Evolutionary conservation across 139 green algal species (phyloP).

Genomic region (Chlorella sp.): DNA sequence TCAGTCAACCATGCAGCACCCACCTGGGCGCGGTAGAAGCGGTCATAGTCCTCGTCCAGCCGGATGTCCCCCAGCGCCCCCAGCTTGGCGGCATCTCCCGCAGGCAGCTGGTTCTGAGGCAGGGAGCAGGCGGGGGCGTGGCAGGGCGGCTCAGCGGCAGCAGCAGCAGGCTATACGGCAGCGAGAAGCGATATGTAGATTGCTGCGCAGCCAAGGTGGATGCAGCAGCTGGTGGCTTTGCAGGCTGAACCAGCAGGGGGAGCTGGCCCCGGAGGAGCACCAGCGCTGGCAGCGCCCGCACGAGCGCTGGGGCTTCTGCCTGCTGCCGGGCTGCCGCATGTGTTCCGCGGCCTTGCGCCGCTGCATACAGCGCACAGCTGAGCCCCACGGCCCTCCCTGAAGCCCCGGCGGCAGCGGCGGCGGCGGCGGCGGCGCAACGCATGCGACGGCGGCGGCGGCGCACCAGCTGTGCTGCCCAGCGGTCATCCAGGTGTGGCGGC

Average conservation of each 20-base stretch:
- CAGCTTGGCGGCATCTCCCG: slow-evolving; percentile 30
- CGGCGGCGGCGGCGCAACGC: neutral
- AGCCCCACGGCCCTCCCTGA: no score
- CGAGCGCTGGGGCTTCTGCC: neutral
- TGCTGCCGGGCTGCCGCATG: no score
- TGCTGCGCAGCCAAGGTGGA: no score
- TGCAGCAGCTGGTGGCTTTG: no score
- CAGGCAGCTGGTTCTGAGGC: slow-evolving; percentile 24
- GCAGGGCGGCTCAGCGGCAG: neutral
- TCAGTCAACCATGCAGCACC: neutral
- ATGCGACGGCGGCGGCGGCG: slow-evolving; percentile 19
- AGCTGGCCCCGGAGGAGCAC: no score
- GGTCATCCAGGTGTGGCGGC: slow-evolving; percentile 84
- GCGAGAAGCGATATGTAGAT: no score
- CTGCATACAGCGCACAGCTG: no score
- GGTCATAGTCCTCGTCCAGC: slow-evolving; percentile 89
- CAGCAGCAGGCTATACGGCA: neutral
- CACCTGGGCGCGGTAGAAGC: slow-evolving; percentile 66
- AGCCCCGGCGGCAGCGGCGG: no score
- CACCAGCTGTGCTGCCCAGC: slow-evolving; percentile 60
- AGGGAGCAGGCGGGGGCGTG: neutral
- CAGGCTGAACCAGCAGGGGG: no score
- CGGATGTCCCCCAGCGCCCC: slow-evolving; percentile 71
- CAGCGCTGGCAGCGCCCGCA: neutral
- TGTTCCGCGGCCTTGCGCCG: no score